Evolutionary conservation across 2,329 filamentous ascomycete genomes (phyloP), one percentile per base, ranked within the genome.

Genomic region (Nothopassalora personata): DNA sequence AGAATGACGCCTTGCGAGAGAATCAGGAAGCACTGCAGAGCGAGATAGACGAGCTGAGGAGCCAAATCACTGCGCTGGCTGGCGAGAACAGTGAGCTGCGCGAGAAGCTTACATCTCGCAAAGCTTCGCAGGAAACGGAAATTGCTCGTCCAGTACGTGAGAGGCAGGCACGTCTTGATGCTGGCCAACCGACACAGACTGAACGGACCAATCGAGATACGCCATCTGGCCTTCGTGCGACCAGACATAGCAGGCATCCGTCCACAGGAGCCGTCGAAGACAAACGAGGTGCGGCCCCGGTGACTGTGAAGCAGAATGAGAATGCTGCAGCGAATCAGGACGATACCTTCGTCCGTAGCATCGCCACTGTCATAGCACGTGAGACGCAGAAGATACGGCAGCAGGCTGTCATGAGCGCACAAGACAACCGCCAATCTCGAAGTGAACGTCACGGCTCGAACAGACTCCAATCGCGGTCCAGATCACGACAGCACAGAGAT

Each of bases 31-130:
- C 86, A 2, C 80, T 95, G 18, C 85, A 96, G 59, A 91, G 96
- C 71, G 93, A 97, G 70, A 86, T 91, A 57, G 93, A 97, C 70
- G 90, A 97, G 64, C 43, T 73, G 53, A 65, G 65, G 54, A 58
- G 65, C 67, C 48, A 73, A 65, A 73, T 77, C 34, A 70, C 75
- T 33, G 68, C 70, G 4, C 71, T 80, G 54, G 70, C 73, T 31
- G 49, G 71, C 1, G 73, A 77, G 53, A 78, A 77, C 39, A 70
- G 75, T 49, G 69, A 73, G 30, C 70, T 79, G 52, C 73, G 73
- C 11, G 59, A 68, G 7, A 71, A 77, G 56, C 67, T 77, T 15
- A 68, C 70, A 3, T 69, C 74, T 23, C 60, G 74, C 52, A 56
- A 54, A 43, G 10, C 34, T 30, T 33, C 50, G 28, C 28, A 45